Conservation (phyloP, 441 rosid species). For the Pelargonium myrrhifolium region DNA sequence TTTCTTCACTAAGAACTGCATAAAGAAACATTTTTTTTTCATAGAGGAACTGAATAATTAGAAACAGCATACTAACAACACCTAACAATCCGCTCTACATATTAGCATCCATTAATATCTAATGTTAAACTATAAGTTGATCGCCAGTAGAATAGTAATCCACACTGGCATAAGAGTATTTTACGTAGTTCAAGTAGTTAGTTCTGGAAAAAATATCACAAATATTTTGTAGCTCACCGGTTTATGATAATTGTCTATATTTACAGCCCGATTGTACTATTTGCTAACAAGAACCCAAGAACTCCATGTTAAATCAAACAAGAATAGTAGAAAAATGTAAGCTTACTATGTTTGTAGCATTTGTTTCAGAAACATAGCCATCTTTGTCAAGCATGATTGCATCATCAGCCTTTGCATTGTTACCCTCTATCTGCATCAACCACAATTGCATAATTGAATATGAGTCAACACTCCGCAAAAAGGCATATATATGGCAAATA, state of each 20-base stretch:
- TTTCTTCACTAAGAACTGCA: constrained; percentile 82
- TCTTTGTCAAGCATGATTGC: constrained; percentile 93
- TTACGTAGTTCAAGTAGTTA: too few species aligned
- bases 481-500: background rate
- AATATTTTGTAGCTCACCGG: background rate
- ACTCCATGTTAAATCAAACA: background rate
- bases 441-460: constrained; percentile 10
- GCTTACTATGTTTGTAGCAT: constrained; percentile 88
- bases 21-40: constrained; percentile 2
- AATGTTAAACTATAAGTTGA: background rate
- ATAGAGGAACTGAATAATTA: background rate
- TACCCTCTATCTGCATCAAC: constrained; percentile 65
- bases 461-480: background rate
- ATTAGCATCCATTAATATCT: background rate
- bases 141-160: background rate
- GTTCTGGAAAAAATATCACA: too few species aligned
- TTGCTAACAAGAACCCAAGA: background rate
- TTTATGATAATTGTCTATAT: background rate
- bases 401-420: constrained; percentile 67
- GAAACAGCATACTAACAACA: background rate
- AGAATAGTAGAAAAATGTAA: constrained; percentile 8
- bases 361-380: constrained; percentile 85
- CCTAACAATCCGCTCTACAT: background rate
- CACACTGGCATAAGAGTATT: background rate
- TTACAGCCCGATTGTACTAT: background rate